Conservation (phyloP, 257 asterid genomes). For the Solanum bulbocastanum region DNA sequence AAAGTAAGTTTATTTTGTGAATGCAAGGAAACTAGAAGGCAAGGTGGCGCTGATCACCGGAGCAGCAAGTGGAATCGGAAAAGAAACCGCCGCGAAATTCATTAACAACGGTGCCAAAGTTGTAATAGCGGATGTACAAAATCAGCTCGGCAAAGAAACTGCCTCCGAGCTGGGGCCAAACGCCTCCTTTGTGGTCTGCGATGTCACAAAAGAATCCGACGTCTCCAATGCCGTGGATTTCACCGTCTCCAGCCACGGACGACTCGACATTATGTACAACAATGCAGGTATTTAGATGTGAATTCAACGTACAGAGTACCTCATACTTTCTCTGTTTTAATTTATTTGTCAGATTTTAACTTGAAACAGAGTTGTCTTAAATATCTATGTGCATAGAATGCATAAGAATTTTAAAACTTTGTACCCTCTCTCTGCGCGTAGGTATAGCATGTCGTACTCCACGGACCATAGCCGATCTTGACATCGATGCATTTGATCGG, state of each 20-base stretch:
- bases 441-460: constrained; percentile 64
- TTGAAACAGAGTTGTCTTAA: too few species aligned
- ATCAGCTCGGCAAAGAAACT: constrained; percentile 30
- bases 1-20: background rate
- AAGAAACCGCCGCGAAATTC: constrained; percentile 66
- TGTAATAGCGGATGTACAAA: constrained; percentile 54
- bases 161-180: constrained; percentile 50
- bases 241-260: constrained; percentile 46
- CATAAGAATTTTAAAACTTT: background rate
- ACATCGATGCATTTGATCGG: constrained; percentile 46
- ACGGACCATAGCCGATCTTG: constrained; percentile 50
- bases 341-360: background rate
- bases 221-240: constrained; percentile 56
- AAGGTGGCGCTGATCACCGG: constrained; percentile 82
- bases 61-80: constrained; percentile 79
- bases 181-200: constrained; percentile 57
- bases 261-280: constrained; percentile 79
- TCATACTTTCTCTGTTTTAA: background rate
- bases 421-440: background rate
- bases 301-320: background rate
- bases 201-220: constrained; percentile 57
- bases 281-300: constrained; percentile 43
- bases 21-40: constrained; percentile 55
- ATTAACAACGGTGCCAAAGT: constrained; percentile 66
- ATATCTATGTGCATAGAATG: background rate